Evolutionary conservation across 495 filamentous ascomycete genomes (phyloP), one percentile per base, ranked within the genome.

Genomic region (Pyrenula aspistea): DNA sequence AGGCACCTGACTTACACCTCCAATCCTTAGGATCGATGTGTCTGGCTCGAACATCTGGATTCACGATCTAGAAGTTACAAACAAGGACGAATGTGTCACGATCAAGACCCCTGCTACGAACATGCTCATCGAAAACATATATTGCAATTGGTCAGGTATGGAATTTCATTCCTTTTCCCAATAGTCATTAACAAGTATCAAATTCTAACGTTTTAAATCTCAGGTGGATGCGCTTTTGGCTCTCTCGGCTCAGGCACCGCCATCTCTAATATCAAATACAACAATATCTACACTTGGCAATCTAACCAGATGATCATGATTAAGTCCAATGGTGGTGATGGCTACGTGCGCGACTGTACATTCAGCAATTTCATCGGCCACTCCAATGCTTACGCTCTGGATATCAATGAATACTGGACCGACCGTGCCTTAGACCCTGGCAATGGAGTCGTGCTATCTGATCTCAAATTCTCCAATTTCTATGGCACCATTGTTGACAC

Each of bases 261-360:
- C 47, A 75, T 82, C 61, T 68, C 66, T 25, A 70, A 73, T 49
- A 70, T 80, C 57, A 63, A 64, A 12, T 78, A 77, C 63, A 68
- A 71, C 19, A 73, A 78, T 62, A 64, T 80, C 56, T 78, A 81
- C 65, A 75, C 75, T 55, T 74, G 73, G 67, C 65, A 71, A 24
- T 74, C 73, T 23, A 84, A 80, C 65, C 77, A 82, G 61, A 83
- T 83, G 80, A 72, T 78, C 60, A 78, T 84, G 78, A 77, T 84
- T 68, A 84, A 84, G 66, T 73, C 70, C 62, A 79, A 74, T 57
- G 80, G 80, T 12, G 80, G 81, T 24, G 76, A 67, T 57, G 81
- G 81, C 12, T 70, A 68, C n/a, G 74, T 83, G 11, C 69, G 70
- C n/a, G 73, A 81, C 57, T 65, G 71, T 15, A 55, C 73, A 15